Evolutionary conservation across 169 alveolate species (phyloP), one percentile per base, ranked within the genome.

Genomic region (Cryptosporidium canis): DNA sequence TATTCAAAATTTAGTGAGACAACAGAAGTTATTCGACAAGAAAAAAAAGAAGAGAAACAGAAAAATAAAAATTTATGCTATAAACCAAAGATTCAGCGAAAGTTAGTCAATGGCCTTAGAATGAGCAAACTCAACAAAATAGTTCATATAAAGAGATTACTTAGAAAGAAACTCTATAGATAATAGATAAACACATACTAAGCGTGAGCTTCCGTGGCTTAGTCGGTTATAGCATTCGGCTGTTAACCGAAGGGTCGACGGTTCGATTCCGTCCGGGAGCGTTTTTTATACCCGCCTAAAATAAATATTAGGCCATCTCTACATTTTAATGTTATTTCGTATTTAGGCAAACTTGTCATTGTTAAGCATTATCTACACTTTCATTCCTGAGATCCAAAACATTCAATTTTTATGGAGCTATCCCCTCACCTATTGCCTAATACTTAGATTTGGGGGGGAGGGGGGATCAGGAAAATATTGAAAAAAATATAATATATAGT

Each of bases 261-360:
- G 87, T 77, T 77, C 87, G 87, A 77, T 77, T 77, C 87, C 87
- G 87, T 77, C 87, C 87, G 87, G 87, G 87, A 77, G 87, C 87
- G 87, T 56, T 56, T 53, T 77, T 77, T 55, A 31, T 48, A 3
- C 6, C 24, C 56, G n/a, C n/a, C n/a, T n/a, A n/a, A n/a, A n/a
- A n/a, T n/a, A n/a, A n/a, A n/a, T n/a, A n/a, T n/a, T n/a, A n/a
- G n/a, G n/a, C n/a, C n/a, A n/a, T n/a, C n/a, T n/a, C n/a, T n/a
- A n/a, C n/a, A n/a, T n/a, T n/a, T n/a, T n/a, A n/a, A n/a, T n/a
- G n/a, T n/a, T n/a, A n/a, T n/a, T n/a, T n/a, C n/a, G n/a, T n/a
- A n/a, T n/a, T n/a, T n/a, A n/a, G n/a, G n/a, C n/a, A n/a, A n/a
- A n/a, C n/a, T n/a, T n/a, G n/a, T n/a, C n/a, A n/a, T n/a, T n/a